Evolutionary conservation across 768 basidiomycete species (phyloP).

Genomic region (Leccinellum rugosiceps): DNA sequence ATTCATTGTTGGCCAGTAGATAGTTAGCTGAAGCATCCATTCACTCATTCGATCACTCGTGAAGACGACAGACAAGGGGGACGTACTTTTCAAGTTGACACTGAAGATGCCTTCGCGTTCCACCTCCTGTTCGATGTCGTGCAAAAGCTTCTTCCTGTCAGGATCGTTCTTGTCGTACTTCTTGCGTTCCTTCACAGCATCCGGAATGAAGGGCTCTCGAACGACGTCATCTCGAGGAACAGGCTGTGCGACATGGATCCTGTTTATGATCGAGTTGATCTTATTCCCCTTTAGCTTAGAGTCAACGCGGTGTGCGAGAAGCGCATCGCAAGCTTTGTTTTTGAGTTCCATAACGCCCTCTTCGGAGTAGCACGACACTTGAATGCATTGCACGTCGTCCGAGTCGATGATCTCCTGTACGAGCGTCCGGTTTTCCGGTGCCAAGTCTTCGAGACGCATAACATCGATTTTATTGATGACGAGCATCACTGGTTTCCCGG

Average conservation of each 20-base stretch:
- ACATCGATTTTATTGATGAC: slow-evolving; percentile 99
- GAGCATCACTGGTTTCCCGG: slow-evolving; percentile 87
- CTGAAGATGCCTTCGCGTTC: slow-evolving; percentile 92
- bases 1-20: slow-evolving; percentile 80
- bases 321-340: slow-evolving; percentile 91
- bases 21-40: slow-evolving; percentile 68
- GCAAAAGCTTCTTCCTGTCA: slow-evolving; percentile 65
- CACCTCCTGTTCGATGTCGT: slow-evolving; percentile 80
- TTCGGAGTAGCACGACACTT: slow-evolving; percentile 93
- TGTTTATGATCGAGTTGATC: slow-evolving; percentile 88
- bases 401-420: slow-evolving; percentile 83
- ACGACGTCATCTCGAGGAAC: slow-evolving; percentile 87
- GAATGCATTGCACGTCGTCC: slow-evolving; percentile 71
- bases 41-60: background rate
- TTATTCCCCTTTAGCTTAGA: slow-evolving; percentile 91
- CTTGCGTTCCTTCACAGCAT: slow-evolving; percentile 66
- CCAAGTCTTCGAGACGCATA: slow-evolving; percentile 80
- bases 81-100: slow-evolving; percentile 81
- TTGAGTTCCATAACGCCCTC: slow-evolving; percentile 98
- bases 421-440: slow-evolving; percentile 68
- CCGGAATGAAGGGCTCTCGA: slow-evolving; percentile 87
- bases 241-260: slow-evolving; percentile 94
- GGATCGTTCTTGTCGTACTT: slow-evolving; percentile 90
- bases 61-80: background rate
- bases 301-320: slow-evolving; percentile 93